Evolutionary conservation across 1,284 basidiomycete genomes (phyloP), one percentile per base, ranked within the genome.

Genomic region (Heliocybe sulcata): DNA sequence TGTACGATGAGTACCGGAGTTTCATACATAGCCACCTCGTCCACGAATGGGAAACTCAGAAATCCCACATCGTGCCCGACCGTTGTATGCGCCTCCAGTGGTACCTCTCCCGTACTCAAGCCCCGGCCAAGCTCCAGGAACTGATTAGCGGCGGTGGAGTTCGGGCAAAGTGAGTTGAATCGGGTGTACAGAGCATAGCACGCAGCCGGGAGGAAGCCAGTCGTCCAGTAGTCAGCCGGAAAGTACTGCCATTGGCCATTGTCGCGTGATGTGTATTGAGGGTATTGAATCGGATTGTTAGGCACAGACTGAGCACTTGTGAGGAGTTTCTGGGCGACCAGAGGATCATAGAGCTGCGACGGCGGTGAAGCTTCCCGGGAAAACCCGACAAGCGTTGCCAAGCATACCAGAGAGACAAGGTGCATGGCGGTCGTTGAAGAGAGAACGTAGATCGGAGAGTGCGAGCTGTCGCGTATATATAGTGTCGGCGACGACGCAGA

Each of bases 31-130:
- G 45, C 45, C 8, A 71, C 62, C 54, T 72, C 70, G 14, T 66
- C 63, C 45, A 79, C 68, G 61, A 87, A 87, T 0, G 85, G 81
- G 59, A 77, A 83, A 65, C 81, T 83, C 54, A 87, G 65, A 66
- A 87, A 87, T 2, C 85, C 85, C 23, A 85, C 81, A 65, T 89
- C 85, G 60, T 89, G 85, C 14, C 79, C 79, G 25, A 81, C 70
- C 9, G 66, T 68, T 51, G 76, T 79, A 25, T 69, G 65, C 1
- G 64, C 63, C 59, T 77, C 76, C 4, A 80, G 69, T 1, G 77
- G 73, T 8, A 82, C 67, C 59, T 83, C 67, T 0, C 73, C 78
- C 19, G 69, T 70, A 60, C 77, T 79, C 64, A 79, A 79, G 14
- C 70, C 65, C 12, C 80, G 69, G 1, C 75, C 83, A 1, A 81